Evolutionary conservation across 257 asterid genomes (phyloP), one percentile per base, ranked within the genome.

Genomic region (Fraxinus anomala): DNA sequence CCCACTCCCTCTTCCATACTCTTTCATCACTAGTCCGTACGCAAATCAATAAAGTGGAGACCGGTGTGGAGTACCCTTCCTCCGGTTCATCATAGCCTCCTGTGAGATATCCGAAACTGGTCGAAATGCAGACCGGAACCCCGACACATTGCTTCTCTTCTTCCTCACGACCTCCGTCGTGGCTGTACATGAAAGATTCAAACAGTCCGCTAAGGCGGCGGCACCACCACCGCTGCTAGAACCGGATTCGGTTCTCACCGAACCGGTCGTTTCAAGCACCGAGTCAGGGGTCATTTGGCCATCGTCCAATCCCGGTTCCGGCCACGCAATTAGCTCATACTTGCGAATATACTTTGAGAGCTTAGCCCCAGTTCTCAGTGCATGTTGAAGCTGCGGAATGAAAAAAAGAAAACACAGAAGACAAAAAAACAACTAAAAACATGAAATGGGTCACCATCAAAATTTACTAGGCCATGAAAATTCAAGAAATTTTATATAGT

Each of bases 261-360:
- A 91, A 59, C 84, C 89, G 56, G 81, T 39, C 61, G 76, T 89
- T 42, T 88, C 94, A 0, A 92, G 89, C 9, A 91, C 90, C 39
- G 97, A 87, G 61, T 89, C 94, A 6, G 96, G 93, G 0, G 96
- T 91, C 92, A 88, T 82, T 49, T 83, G 93, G 3, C 88, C 89
- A 1, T 91, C 94, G 9, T 89, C 94, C 1, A 82, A 61, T 30
- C 83, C 91, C 85, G 90, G 84, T 75, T 89, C 94, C 12, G 94
- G 82, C 39, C 88, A 70, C 0, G 86, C 80, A 8, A 83, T 80
- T 31, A 75, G 78, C 21, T 88, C 90, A 42, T 89, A 85, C 49
- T 75, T 73, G 39, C 82, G 84, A 34, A 91, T 79, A 68, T 86
- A 80, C 51, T 56, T 71, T 0, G 88, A 83, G 5, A 89, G 89